These are phyloP conservation scores for Phialemonium atrogriseum DNA, from an alignment of 2,329 filamentous ascomycete genomes.

Conservation along the genomic window DNA sequence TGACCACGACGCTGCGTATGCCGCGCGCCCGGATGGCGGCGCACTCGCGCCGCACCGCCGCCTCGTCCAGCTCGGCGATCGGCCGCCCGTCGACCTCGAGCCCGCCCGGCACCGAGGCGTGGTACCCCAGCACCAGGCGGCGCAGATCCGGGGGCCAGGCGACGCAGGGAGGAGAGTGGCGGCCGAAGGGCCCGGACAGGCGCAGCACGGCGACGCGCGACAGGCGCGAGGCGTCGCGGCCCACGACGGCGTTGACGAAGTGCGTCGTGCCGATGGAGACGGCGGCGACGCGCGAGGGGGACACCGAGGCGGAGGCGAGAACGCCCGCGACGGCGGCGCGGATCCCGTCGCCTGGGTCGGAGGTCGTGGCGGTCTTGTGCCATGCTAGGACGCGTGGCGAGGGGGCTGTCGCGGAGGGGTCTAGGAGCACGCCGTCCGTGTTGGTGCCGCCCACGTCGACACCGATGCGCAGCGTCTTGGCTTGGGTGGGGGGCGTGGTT, in stretches of 20 bases:
- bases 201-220: constrained; percentile 44
- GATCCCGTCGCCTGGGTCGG: constrained; percentile 38
- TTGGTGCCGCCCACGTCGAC: constrained; percentile 44
- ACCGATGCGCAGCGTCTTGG: constrained; percentile 35
- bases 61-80: constrained; percentile 35
- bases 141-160: constrained; percentile 45
- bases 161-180: constrained; percentile 39
- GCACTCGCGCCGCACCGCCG: constrained; percentile 30
- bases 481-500: too few relatives aligned
- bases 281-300: constrained; percentile 31
- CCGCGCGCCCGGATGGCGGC: constrained; percentile 28
- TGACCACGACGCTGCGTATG: constrained; percentile 38
- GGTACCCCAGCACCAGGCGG: constrained; percentile 35
- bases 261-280: constrained; percentile 49
- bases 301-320: constrained; percentile 25
- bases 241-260: constrained; percentile 51
- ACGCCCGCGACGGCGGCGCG: constrained; percentile 33
- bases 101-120: constrained; percentile 38
- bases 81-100: constrained; percentile 41
- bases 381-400: constrained; percentile 37
- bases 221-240: constrained; percentile 39
- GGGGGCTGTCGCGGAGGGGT: constrained; percentile 26
- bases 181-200: constrained; percentile 44
- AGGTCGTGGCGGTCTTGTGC: constrained; percentile 40
- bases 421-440: constrained; percentile 43